These are phyloP conservation scores for Trichophyton rubrum DNA, from an alignment of 2,329 filamentous ascomycete genomes.

Conservation along the genomic window DNA sequence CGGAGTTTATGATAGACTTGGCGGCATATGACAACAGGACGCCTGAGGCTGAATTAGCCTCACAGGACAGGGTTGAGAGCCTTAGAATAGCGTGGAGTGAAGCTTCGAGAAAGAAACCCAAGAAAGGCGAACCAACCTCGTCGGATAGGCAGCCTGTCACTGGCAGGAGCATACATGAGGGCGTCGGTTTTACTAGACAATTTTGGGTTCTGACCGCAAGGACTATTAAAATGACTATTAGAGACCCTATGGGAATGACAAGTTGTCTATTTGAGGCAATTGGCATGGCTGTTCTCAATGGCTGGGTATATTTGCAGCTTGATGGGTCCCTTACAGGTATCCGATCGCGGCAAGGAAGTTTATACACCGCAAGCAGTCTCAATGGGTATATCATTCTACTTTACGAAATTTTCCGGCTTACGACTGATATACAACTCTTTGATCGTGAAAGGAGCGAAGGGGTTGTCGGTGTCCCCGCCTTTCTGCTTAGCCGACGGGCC, in stretches of 20 bases:
- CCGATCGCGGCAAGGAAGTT: constrained; percentile 56
- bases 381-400: constrained; percentile 66
- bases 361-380: constrained; percentile 59
- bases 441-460: constrained; percentile 64
- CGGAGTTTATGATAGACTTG: constrained; percentile 62
- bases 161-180: constrained; percentile 21
- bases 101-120: background rate
- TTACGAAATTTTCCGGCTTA: constrained; percentile 64
- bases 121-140: constrained; percentile 4
- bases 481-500: constrained; percentile 56
- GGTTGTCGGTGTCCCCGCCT: constrained; percentile 56
- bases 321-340: constrained; percentile 57
- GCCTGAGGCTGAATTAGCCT: constrained; percentile 50
- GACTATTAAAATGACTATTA: constrained; percentile 57
- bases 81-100: constrained; percentile 49
- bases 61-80: constrained; percentile 46
- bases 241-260: constrained; percentile 65
- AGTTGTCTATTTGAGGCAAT: constrained; percentile 58
- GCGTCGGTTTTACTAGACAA: constrained; percentile 50
- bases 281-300: constrained; percentile 57
- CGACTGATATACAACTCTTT: constrained; percentile 61
- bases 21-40: constrained; percentile 62
- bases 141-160: background rate
- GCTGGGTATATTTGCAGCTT: constrained; percentile 59
- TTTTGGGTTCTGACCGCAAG: constrained; percentile 53